These are phyloP conservation scores for Davidsoniella neocaledoniae DNA, from an alignment of 2,329 filamentous ascomycete genomes.

Conservation along the genomic window DNA sequence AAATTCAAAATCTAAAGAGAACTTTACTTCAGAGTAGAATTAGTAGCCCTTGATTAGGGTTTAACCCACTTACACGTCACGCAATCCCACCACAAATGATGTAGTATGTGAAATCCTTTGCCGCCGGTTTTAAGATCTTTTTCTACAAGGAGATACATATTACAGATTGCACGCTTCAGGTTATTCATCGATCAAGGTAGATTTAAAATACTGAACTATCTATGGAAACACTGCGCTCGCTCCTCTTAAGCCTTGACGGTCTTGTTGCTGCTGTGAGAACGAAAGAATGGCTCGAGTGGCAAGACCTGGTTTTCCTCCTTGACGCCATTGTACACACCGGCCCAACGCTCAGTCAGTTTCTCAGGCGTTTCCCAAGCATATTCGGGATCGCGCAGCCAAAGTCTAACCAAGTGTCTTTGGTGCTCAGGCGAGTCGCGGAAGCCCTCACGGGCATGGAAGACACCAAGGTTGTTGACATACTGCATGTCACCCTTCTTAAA, in stretches of 20 bases:
- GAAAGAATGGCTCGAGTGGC: slow-evolving; percentile 31
- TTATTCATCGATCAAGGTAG: not conserved
- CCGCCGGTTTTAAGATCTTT: no score
- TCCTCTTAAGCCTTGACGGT: not conserved
- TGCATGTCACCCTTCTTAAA: slow-evolving; percentile 36
- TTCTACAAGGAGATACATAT: no score
- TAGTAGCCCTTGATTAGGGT: no score
- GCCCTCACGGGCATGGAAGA: slow-evolving; percentile 35
- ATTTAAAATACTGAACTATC: not conserved
- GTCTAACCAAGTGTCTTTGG: slow-evolving; percentile 30
- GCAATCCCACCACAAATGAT: no score
- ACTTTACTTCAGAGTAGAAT: no score
- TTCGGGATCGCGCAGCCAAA: slow-evolving; percentile 34
- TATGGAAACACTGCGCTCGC: slow-evolving; percentile 7
- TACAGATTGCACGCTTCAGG: not conserved
- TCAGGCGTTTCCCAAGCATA: slow-evolving; percentile 31
- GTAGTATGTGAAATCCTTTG: no score
- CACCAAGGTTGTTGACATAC: slow-evolving; percentile 36
- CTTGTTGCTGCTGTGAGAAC: slow-evolving; percentile 10
- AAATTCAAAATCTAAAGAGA: no score
- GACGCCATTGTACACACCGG: slow-evolving; percentile 34
- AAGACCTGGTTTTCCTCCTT: slow-evolving; percentile 35
- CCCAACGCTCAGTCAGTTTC: slow-evolving; percentile 30
- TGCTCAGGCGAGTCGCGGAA: slow-evolving; percentile 29
- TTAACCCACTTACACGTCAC: no score